Conservation (phyloP, 345 rosid species). For the Eucalyptus lansdowneana region DNA sequence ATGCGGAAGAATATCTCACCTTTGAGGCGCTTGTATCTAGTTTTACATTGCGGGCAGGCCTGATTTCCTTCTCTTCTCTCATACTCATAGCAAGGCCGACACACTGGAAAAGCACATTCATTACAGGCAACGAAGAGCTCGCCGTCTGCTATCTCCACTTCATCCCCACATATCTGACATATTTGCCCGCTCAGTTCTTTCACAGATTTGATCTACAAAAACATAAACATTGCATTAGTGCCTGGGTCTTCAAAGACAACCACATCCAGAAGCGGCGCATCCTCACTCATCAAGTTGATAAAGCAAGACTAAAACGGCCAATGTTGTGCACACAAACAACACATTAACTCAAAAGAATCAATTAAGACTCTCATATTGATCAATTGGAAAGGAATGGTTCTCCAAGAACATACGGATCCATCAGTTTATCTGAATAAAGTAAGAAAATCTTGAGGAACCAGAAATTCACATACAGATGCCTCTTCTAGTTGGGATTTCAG, state of each 20-base stretch:
- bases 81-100: slow-evolving; percentile 88
- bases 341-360: background rate
- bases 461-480: background rate
- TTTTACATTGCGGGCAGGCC: slow-evolving; percentile 97
- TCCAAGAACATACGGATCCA: background rate
- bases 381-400: background rate
- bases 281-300: background rate
- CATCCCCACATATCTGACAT: slow-evolving; percentile 90
- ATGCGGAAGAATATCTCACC: slow-evolving; percentile 26
- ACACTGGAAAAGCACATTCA: slow-evolving; percentile 98
- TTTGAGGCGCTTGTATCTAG: slow-evolving; percentile 77
- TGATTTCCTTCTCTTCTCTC: slow-evolving; percentile 96
- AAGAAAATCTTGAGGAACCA: background rate
- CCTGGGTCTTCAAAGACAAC: background rate
- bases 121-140: slow-evolving; percentile 96
- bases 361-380: background rate
- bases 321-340: background rate
- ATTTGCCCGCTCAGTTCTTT: slow-evolving; percentile 80
- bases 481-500: background rate
- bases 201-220: slow-evolving; percentile 72
- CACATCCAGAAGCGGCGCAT: background rate
- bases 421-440: background rate
- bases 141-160: slow-evolving; percentile 54
- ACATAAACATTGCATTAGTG: background rate
- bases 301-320: background rate